Conservation (phyloP, 2,329 filamentous ascomycete genomes). For the Alternaria novae-zelandiae region DNA sequence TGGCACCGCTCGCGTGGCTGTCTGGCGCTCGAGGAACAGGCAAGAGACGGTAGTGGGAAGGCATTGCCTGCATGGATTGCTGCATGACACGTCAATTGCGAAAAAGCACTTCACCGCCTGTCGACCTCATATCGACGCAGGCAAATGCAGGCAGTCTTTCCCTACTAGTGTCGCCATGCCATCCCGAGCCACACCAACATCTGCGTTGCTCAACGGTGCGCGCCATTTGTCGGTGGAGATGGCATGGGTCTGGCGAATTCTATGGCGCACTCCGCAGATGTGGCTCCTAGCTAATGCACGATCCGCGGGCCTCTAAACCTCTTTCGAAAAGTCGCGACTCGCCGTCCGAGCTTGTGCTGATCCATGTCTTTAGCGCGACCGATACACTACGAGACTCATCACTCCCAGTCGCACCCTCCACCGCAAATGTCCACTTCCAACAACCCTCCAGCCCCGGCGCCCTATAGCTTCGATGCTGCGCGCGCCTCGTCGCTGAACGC, state of each 20-base stretch:
- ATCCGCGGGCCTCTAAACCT: constrained; percentile 18
- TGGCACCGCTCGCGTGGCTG: constrained; percentile 26
- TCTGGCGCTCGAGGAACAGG: constrained; percentile 8
- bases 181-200: constrained; percentile 4
- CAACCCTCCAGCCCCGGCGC: constrained; percentile 44
- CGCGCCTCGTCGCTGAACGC: constrained; percentile 54
- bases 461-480: constrained; percentile 51
- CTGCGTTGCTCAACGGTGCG: constrained; percentile 7
- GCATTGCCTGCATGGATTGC: constrained; percentile 14
- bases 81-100: constrained; percentile 24
- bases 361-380: constrained; percentile 36
- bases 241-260: constrained; percentile 26
- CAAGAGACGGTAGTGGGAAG: constrained; percentile 7
- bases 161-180: constrained; percentile 4
- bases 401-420: constrained; percentile 39
- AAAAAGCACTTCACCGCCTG: constrained; percentile 14
- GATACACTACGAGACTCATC: constrained; percentile 34
- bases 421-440: constrained; percentile 44
- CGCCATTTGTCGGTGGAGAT: constrained; percentile 15
- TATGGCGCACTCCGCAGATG: constrained; percentile 31
- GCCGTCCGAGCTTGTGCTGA: constrained; percentile 19
- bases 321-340: constrained; percentile 21
- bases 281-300: constrained; percentile 37
- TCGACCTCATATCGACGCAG: constrained; percentile 1
- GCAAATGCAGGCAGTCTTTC: constrained; percentile 5